These are phyloP conservation scores for Lodderomyces elongisporus DNA, from an alignment of 1,139 yeast genomes.

Conservation along the genomic window DNA sequence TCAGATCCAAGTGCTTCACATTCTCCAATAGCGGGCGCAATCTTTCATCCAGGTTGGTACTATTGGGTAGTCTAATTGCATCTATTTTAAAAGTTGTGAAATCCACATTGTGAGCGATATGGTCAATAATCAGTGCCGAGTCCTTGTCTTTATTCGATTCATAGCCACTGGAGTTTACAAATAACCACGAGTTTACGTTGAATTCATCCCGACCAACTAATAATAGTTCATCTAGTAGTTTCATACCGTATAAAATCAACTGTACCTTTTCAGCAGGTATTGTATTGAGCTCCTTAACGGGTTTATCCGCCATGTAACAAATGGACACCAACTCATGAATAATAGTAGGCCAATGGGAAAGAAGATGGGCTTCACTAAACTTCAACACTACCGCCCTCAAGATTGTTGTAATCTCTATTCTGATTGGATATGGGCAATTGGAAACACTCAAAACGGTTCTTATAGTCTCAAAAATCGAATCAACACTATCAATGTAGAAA, in stretches of 20 bases:
- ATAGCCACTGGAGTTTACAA: conserved; percentile 67
- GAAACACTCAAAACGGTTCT: conserved; percentile 9
- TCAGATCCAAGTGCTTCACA: conserved; percentile 34
- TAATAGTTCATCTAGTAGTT: conserved; percentile 69
- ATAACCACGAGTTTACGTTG: conserved; percentile 79
- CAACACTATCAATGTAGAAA: conserved; percentile 44
- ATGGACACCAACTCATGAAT: conserved; percentile 55
- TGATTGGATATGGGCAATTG: conserved; percentile 31
- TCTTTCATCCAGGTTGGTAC: conserved; percentile 13
- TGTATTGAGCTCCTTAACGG: conserved; percentile 26
- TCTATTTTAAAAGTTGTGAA: conserved; percentile 29
- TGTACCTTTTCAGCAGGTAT: conserved; percentile 35
- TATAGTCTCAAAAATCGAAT: conserved; percentile 46
- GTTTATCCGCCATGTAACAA: conserved; percentile 30
- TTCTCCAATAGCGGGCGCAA: conserved; percentile 46
- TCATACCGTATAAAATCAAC: conserved; percentile 57
- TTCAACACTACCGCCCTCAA: conserved; percentile 60
- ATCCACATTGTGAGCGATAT: conserved; percentile 41
- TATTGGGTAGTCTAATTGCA: conserved; percentile 19
- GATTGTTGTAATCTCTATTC: conserved; percentile 48
- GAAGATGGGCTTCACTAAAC: conserved; percentile 59
- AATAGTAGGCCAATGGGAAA: conserved; percentile 68
- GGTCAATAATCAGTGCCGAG: conserved; percentile 39
- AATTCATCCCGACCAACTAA: conserved; percentile 73
- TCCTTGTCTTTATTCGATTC: conserved; percentile 28